Evolutionary conservation across 2,329 filamentous ascomycete species (phyloP).

Genomic region (Penicillium sp.): DNA sequence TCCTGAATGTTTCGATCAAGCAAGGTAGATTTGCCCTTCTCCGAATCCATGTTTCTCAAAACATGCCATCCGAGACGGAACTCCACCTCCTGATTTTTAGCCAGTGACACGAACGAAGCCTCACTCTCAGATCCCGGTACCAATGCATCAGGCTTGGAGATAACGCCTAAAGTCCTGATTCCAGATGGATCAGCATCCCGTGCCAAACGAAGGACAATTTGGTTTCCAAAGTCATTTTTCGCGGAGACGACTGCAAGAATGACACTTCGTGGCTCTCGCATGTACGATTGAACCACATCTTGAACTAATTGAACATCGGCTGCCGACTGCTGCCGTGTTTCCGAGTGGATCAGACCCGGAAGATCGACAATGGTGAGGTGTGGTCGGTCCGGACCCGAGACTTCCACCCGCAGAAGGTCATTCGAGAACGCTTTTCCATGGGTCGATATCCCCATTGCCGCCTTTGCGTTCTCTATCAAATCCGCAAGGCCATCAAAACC

Average conservation of each 20-base stretch:
- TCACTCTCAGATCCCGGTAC: constrained; percentile 36
- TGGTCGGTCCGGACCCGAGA: constrained; percentile 57
- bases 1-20: constrained; percentile 29
- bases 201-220: constrained; percentile 40
- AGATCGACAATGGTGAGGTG: constrained; percentile 62
- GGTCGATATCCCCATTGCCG: constrained; percentile 22
- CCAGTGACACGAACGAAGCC: constrained; percentile 36
- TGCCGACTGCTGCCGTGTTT: constrained; percentile 54
- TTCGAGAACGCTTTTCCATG: constrained; percentile 37
- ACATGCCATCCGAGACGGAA: constrained; percentile 52
- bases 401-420: constrained; percentile 58
- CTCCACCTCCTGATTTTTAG: constrained; percentile 42
- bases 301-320: constrained; percentile 56
- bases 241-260: constrained; percentile 48
- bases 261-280: constrained; percentile 43
- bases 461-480: constrained; percentile 24
- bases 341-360: constrained; percentile 57
- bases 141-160: constrained; percentile 48
- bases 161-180: constrained; percentile 43
- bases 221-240: constrained; percentile 42
- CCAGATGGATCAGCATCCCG: constrained; percentile 29
- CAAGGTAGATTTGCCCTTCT: constrained; percentile 28
- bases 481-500: constrained; percentile 14
- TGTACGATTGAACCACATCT: constrained; percentile 43
- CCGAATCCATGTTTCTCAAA: constrained; percentile 43